Conservation (phyloP, 768 basidiomycete species). For the Coprinopsis marcescibilis region DNA sequence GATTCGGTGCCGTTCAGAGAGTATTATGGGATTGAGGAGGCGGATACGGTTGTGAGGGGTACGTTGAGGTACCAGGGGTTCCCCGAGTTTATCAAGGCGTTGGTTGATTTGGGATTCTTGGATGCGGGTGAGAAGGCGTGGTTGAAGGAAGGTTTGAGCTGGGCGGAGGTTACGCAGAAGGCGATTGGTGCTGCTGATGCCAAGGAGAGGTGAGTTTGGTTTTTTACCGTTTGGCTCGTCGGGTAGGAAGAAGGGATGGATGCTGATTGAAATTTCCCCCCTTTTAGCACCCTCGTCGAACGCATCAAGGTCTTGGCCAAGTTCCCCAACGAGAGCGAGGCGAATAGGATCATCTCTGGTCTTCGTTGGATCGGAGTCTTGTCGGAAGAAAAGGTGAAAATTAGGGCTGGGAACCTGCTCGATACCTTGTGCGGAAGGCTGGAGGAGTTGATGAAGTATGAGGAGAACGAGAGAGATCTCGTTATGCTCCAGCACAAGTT, state of each 20-base stretch:
- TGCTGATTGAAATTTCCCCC: slow-evolving; percentile 8
- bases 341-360: slow-evolving; percentile 78
- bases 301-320: slow-evolving; percentile 63
- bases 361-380: slow-evolving; percentile 93
- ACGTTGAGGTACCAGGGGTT: slow-evolving; percentile 95
- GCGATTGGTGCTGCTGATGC: slow-evolving; percentile 63
- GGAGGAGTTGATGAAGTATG: slow-evolving; percentile 91
- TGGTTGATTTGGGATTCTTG: slow-evolving; percentile 86
- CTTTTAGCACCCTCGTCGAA: slow-evolving; percentile 59
- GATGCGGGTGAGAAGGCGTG: slow-evolving; percentile 71
- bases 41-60: slow-evolving; percentile 86
- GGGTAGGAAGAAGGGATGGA: not conserved
- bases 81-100: slow-evolving; percentile 86
- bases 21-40: slow-evolving; percentile 91
- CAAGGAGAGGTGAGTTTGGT: slow-evolving; percentile 53
- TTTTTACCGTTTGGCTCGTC: not conserved
- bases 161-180: slow-evolving; percentile 79
- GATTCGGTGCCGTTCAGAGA: slow-evolving; percentile 88
- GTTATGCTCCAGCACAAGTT: slow-evolving; percentile 99
- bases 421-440: slow-evolving; percentile 91
- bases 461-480: slow-evolving; percentile 85
- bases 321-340: slow-evolving; percentile 70
- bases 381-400: slow-evolving; percentile 55
- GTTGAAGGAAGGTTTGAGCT: slow-evolving; percentile 69
- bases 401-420: slow-evolving; percentile 72